Conservation (phyloP, 306 rosid species). For the Vigna nakashimae region DNA sequence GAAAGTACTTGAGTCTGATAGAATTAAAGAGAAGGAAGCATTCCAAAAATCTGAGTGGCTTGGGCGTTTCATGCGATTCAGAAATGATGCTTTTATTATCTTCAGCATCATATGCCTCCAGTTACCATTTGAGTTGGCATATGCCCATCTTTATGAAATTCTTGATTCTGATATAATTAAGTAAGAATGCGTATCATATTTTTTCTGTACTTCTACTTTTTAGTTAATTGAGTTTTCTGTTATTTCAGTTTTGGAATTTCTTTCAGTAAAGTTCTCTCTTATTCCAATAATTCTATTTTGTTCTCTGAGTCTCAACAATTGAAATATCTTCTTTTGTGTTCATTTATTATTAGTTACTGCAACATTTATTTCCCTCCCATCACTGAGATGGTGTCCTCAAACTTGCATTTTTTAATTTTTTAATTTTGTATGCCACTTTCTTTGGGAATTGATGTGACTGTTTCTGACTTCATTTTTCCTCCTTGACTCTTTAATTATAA, state of each 20-base stretch:
- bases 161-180: conserved; percentile 63
- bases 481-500: not conserved
- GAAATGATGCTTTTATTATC: conserved; percentile 84
- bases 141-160: conserved; percentile 91
- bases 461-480: not conserved
- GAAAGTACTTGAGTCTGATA: conserved; percentile 67
- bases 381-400: not conserved
- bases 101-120: conserved; percentile 94
- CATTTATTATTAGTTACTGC: conserved; percentile 18
- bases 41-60: conserved; percentile 91
- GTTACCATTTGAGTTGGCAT: conserved; percentile 95
- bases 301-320: not conserved
- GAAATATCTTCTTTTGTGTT: conserved; percentile 1
- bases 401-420: not conserved
- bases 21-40: conserved; percentile 63
- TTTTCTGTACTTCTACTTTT: conserved; percentile 33
- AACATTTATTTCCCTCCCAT: conserved; percentile 3
- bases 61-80: conserved; percentile 79
- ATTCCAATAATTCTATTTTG: conserved; percentile 15
- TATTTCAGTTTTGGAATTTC: not conserved
- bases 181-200: conserved; percentile 59
- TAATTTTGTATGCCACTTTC: not conserved
- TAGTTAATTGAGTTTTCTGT: conserved; percentile 37
- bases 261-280: conserved; percentile 1
- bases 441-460: not conserved